Conservation (phyloP, 371 early-diverging fungal species). For the Rhizopus delemar region DNA sequence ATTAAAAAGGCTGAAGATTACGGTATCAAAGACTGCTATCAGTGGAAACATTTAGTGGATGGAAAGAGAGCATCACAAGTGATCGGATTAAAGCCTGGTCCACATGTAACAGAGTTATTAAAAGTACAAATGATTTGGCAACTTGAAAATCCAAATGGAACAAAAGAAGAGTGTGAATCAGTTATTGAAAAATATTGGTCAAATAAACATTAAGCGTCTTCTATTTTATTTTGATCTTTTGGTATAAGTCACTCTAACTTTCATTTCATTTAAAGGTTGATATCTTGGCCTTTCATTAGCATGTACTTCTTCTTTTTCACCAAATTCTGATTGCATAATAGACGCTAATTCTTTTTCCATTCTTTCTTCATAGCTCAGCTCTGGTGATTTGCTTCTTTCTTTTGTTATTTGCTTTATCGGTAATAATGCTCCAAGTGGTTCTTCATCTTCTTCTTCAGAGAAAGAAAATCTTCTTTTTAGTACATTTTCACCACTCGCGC, state of each 20-base stretch:
- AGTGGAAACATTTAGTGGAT: slow-evolving; percentile 65
- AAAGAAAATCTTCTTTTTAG: slow-evolving; percentile 10
- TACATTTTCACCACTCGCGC: slow-evolving; percentile 23
- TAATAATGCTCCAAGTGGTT: not conserved
- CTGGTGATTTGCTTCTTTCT: slow-evolving; percentile 16
- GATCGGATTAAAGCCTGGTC: slow-evolving; percentile 69
- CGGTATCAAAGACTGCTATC: slow-evolving; percentile 58
- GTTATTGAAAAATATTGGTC: slow-evolving; percentile 44
- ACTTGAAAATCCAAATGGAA: slow-evolving; percentile 64
- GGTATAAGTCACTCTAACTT: slow-evolving; percentile 27
- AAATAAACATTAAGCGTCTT: slow-evolving; percentile 10
- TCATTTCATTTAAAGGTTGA: slow-evolving; percentile 24
- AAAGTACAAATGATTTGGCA: slow-evolving; percentile 75
- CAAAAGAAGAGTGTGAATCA: slow-evolving; percentile 56
- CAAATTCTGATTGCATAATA: slow-evolving; percentile 29
- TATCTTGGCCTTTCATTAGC: slow-evolving; percentile 15
- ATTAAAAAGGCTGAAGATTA: slow-evolving; percentile 36
- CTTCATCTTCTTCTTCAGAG: slow-evolving; percentile 26
- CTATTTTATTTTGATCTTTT: slow-evolving; percentile 11
- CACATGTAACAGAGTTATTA: slow-evolving; percentile 56
- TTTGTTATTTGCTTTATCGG: slow-evolving; percentile 3
- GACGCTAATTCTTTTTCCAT: slow-evolving; percentile 25
- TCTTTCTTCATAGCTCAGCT: slow-evolving; percentile 18
- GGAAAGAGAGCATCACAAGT: slow-evolving; percentile 62
- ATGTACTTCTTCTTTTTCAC: not conserved